phyloP scores from a whole-genome alignment of 169 alveolate genomes.

The Cryptosporidium felis region DNA sequence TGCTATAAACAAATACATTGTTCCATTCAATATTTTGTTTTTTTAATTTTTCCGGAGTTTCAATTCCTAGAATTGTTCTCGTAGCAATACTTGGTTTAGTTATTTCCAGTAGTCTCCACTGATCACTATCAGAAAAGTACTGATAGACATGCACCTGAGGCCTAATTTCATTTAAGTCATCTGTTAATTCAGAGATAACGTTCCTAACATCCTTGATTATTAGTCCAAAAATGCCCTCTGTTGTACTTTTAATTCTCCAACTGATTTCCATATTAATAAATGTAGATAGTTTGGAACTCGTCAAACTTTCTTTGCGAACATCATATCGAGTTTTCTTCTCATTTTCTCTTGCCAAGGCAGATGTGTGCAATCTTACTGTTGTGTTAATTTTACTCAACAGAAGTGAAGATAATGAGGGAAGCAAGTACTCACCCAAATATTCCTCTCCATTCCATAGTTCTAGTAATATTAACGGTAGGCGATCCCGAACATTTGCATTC shows the following conservation, averaged over 20 bases:
- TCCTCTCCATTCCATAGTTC: conserved; percentile 71
- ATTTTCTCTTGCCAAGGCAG: conserved; percentile 41
- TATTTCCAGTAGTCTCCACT: conserved; percentile 65
- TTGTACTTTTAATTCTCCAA: conserved; percentile 70
- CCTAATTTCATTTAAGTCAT: conserved; percentile 57
- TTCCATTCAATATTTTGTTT: conserved; percentile 67
- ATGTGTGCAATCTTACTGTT: conserved; percentile 45
- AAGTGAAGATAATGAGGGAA: conserved; percentile 48
- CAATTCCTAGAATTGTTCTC: conserved; percentile 63
- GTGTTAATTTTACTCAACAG: conserved; percentile 50
- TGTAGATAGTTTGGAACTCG: conserved; percentile 52
- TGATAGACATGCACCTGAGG: conserved; percentile 68
- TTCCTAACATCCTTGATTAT: conserved; percentile 51
- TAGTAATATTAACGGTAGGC: conserved; percentile 49
- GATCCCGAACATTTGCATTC: conserved; percentile 68
- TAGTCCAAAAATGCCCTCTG: conserved; percentile 59
- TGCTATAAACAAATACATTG: conserved; percentile 59
- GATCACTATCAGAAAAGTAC: conserved; percentile 61
- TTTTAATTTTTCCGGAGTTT: conserved; percentile 68
- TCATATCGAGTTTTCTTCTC: conserved; percentile 62
- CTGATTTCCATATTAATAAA: conserved; percentile 69
- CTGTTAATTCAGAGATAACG: conserved; percentile 62
- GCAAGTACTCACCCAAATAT: conserved; percentile 59
- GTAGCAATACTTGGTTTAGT: conserved; percentile 65
- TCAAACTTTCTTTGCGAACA: conserved; percentile 40